Conservation (phyloP, 768 basidiomycete species). For the Rhodocollybia butyracea region DNA sequence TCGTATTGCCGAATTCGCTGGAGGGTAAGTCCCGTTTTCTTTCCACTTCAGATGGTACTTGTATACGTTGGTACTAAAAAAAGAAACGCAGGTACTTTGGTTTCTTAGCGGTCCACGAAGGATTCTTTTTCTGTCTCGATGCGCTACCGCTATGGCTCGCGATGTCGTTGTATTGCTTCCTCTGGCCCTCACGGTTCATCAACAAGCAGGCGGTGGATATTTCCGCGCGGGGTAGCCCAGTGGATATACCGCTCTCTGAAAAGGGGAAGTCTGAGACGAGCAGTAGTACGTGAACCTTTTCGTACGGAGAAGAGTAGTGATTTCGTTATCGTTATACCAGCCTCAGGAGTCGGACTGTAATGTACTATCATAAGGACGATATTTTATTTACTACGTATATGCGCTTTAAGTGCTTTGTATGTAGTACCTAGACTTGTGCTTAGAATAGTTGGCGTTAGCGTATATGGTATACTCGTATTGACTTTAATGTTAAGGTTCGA, state of each 20-base stretch:
- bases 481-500: too few species aligned
- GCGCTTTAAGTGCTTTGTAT: too few species aligned
- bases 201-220: neutral
- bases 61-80: too few species aligned
- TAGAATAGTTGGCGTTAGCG: too few species aligned
- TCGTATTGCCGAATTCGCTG: conserved; percentile 43
- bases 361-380: too few species aligned
- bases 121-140: conserved; percentile 52
- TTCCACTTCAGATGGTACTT: too few species aligned
- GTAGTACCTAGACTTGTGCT: too few species aligned
- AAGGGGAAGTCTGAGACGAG: neutral
- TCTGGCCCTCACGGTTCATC: conserved; percentile 15
- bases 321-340: too few species aligned
- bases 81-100: conserved; percentile 27
- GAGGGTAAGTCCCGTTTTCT: conserved; percentile 36
- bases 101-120: conserved; percentile 41
- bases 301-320: too few species aligned
- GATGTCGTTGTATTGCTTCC: conserved; percentile 32
- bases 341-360: too few species aligned
- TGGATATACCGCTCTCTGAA: neutral
- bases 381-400: too few species aligned
- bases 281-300: neutral
- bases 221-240: neutral
- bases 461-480: too few species aligned
- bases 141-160: conserved; percentile 47